phyloP scores from a whole-genome alignment of 805 yeast genomes.

The Myxozyma nipponensis region DNA sequence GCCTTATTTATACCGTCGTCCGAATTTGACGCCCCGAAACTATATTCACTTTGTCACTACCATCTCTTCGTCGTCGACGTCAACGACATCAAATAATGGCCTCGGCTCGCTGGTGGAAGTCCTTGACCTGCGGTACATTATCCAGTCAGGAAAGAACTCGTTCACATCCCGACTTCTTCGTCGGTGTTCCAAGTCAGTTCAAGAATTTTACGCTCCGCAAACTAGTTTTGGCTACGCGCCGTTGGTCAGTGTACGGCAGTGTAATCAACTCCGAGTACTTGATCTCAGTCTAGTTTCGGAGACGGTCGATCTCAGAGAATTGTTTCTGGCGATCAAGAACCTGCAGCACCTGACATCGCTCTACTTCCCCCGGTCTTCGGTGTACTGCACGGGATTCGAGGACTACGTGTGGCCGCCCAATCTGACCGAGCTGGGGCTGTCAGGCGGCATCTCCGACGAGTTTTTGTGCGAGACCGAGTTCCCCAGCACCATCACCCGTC shows the following conservation, averaged over 20 bases:
- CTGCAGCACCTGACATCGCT: constrained; percentile 63
- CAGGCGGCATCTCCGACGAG: constrained; percentile 86
- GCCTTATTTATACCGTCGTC: constrained; percentile 63
- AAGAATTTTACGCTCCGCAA: constrained; percentile 83
- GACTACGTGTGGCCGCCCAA: constrained; percentile 72
- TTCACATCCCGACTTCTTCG: constrained; percentile 77
- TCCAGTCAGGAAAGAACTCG: constrained; percentile 90
- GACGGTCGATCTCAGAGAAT: constrained; percentile 75
- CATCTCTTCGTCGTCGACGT: constrained; percentile 38
- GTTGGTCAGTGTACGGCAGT: constrained; percentile 69
- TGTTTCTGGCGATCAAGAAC: constrained; percentile 68
- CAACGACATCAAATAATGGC: too few relatives aligned
- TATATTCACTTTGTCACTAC: constrained; percentile 67
- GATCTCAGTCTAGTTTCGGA: constrained; percentile 87
- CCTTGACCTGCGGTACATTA: constrained; percentile 71
- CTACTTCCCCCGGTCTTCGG: constrained; percentile 85
- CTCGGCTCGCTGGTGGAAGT: constrained; percentile 59
- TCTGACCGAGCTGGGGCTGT: constrained; percentile 64
- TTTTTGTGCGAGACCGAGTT: constrained; percentile 67
- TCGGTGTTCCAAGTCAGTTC: constrained; percentile 63
- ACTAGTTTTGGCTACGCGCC: constrained; percentile 93
- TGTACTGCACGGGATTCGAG: constrained; percentile 52
- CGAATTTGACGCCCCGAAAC: constrained; percentile 61
- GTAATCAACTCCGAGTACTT: constrained; percentile 57
- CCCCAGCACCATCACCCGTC: constrained; percentile 63